phyloP scores from a whole-genome alignment of 2,329 filamentous ascomycete species.

The Monilinia fructigena region DNA sequence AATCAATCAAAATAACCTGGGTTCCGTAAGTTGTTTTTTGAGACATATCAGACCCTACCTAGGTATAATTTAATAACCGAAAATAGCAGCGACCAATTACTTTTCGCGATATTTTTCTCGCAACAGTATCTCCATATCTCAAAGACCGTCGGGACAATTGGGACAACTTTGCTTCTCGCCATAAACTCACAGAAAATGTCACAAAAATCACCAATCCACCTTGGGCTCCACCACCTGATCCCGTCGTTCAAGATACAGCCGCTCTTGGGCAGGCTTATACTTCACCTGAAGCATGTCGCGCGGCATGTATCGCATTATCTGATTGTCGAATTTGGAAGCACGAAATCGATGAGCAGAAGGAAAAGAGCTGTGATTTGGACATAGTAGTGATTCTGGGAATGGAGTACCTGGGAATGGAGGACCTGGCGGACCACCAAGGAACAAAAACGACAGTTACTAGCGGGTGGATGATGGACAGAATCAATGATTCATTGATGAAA shows the following conservation, averaged over 20 bases:
- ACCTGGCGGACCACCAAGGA: background rate
- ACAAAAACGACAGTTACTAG: background rate
- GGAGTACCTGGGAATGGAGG: too few relatives aligned
- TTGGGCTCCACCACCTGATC: conserved; percentile 4
- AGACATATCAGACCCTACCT: background rate
- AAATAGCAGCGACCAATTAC: background rate
- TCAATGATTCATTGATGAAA: background rate
- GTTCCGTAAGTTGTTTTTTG: conserved; percentile 4
- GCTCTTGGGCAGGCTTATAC: conserved; percentile 1
- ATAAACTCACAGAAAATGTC: background rate
- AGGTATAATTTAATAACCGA: background rate
- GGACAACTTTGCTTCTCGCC: conserved; percentile 25
- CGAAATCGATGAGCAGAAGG: background rate
- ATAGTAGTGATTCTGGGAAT: conserved; percentile 13
- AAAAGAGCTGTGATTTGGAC: conserved; percentile 7
- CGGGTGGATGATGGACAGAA: conserved; percentile 21
- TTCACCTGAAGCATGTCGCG: conserved; percentile 13
- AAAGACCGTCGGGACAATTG: conserved; percentile 8
- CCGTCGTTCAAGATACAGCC: background rate
- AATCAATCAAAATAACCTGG: background rate
- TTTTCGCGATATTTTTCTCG: conserved; percentile 11
- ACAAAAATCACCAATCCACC: background rate
- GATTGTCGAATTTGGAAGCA: conserved; percentile 19
- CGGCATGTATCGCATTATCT: conserved; percentile 8
- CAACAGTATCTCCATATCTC: conserved; percentile 9